Percentiles rank a stretch among this genome's conserved stretches.
These are phyloP conservation scores for Centrapalus pauciflorus DNA, from an alignment of 129 eudicot genomes.

Conservation along the genomic window DNA sequence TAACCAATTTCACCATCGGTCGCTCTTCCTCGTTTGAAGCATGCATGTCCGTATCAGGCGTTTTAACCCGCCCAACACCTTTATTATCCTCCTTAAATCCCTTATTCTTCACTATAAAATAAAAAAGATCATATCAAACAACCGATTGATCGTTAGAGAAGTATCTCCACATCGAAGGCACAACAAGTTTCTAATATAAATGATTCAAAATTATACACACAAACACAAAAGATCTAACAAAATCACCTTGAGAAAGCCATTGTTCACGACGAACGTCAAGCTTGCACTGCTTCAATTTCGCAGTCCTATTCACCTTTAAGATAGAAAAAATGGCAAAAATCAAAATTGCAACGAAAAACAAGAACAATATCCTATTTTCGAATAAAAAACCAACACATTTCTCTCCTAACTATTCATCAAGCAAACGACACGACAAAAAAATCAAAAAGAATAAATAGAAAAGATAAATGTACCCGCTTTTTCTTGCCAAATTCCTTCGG, in stretches of 20 bases:
- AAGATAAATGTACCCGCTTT: conserved; percentile 47
- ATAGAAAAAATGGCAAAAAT: background rate
- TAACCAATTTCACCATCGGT: conserved; percentile 29
- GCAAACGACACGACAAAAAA: background rate
- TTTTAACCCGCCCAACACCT: conserved; percentile 11
- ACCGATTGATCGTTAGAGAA: background rate
- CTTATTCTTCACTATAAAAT: conserved; percentile 50
- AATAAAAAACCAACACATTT: conserved; percentile 11
- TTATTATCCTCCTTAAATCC: conserved; percentile 48
- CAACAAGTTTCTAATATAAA: background rate
- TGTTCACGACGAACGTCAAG: conserved; percentile 73
- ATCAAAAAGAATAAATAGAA: background rate
- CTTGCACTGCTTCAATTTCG: conserved; percentile 61
- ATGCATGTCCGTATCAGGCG: conserved; percentile 21
- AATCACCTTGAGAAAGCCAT: conserved; percentile 64
- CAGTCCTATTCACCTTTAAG: conserved; percentile 68
- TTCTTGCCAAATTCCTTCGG: conserved; percentile 70
- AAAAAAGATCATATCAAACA: background rate
- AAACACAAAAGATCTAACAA: background rate
- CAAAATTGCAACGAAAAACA: background rate
- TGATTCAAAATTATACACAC: background rate
- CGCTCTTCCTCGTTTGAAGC: conserved; percentile 22
- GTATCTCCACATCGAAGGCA: background rate
- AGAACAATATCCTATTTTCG: background rate
- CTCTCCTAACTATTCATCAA: conserved; percentile 4